phyloP scores from a whole-genome alignment of 2,329 filamentous ascomycete genomes.

The Bipolaris zeicola region DNA sequence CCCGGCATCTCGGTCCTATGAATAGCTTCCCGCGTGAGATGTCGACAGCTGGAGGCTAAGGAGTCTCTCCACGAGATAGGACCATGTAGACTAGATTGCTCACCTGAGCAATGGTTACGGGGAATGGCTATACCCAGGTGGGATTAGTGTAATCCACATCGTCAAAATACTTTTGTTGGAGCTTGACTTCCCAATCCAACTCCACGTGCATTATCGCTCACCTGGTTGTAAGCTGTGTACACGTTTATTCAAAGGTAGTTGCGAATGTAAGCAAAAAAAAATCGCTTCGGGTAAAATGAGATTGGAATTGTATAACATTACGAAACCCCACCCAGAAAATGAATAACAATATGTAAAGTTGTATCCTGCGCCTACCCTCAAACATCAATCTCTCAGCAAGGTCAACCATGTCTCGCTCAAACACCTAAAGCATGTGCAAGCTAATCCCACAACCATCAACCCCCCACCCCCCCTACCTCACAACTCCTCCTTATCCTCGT shows the following conservation, averaged over 20 bases:
- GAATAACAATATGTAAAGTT: too few species aligned
- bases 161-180: not conserved
- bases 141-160: not conserved
- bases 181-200: not conserved
- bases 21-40: not conserved
- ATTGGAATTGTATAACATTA: not conserved
- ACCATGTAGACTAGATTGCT: not conserved
- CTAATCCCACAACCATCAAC: not conserved
- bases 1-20: not conserved
- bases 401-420: not conserved
- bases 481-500: constrained; percentile 33
- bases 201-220: not conserved
- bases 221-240: not conserved
- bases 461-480: constrained; percentile 2
- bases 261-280: too few species aligned
- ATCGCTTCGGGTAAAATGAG: too few species aligned
- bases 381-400: not conserved
- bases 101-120: not conserved
- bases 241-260: too few species aligned
- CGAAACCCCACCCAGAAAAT: too few species aligned
- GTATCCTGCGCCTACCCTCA: too few species aligned
- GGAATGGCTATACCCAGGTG: not conserved
- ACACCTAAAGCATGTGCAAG: not conserved
- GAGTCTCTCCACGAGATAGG: too few species aligned
- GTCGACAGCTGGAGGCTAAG: too few species aligned